Base-by-base conservation (phyloP, 2,329 filamentous ascomycete species). In the Hypoxylon sp. region DNA sequence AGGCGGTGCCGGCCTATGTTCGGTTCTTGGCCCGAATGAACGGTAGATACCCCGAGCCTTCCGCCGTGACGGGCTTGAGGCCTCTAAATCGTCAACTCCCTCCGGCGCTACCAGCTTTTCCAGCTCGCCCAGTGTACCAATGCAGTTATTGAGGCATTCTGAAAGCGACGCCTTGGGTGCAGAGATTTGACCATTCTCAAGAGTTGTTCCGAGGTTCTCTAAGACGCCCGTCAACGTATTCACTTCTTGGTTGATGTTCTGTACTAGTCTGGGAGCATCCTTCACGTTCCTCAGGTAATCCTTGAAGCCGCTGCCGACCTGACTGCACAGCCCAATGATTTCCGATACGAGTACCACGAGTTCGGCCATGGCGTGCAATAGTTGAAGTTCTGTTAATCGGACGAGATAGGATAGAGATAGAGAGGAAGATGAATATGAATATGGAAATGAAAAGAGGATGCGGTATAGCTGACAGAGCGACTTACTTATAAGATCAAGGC, bases 361-460 rank as follows among this genome's bases (percentile, higher is more conserved):
- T 3, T 69, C 66, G 6, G 68, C 61, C 69, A 71, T 71, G 8
- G 22, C 64, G 56, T 6, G 13, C 25, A 31, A 50, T 10, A 27
- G 17, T 40, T 33, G 40, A 37, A 51, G 17, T 56, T 54, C n/a
- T 31, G 13, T 11, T 14, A 11, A 14, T n/a, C 13, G 37, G 33
- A 33, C 50, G 30, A 30, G 11, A 46, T 14, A 46, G 48, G 30
- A 53, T 20, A 46, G 13, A 42, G 14, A 11, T 11, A 27, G 17
- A 57, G 50, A 20, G 20, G 42, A 27, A 27, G 8, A 37, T 37
- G 11, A 37, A 37, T 10, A 37, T 37, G 11, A 37, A 37, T 10
- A 50, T 20, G 22, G 17, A 20, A 44, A n/a, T 5, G 14, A 51
- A 48, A 20, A 30, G 7, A 37, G 20, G 11, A n/a, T 17, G n/a